phyloP scores from a whole-genome alignment of 2,329 filamentous ascomycete species.

The Stagonosporopsis cucurbitacearum region DNA sequence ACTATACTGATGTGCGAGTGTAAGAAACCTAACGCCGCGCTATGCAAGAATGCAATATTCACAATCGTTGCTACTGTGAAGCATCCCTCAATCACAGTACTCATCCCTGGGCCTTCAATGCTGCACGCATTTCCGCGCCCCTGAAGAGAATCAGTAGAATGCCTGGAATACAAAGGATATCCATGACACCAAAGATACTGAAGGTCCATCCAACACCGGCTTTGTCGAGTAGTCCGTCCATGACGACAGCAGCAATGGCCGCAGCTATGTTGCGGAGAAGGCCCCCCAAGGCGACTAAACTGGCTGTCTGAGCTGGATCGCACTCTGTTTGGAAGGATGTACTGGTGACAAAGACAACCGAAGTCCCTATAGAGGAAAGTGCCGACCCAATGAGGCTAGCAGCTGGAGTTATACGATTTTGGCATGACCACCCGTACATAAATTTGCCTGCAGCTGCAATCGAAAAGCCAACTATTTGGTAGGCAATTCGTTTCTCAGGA shows the following conservation, averaged over 20 bases:
- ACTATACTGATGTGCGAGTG: background rate
- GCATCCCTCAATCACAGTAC: background rate
- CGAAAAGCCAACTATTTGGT: slow-evolving; percentile 52
- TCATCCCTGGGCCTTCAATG: slow-evolving; percentile 25
- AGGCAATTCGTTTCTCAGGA: slow-evolving; percentile 50
- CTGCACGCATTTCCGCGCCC: slow-evolving; percentile 32
- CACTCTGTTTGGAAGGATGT: slow-evolving; percentile 54
- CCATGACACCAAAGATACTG: slow-evolving; percentile 47
- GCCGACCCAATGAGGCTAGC: slow-evolving; percentile 28
- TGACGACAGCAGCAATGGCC: slow-evolving; percentile 49
- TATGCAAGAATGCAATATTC: slow-evolving; percentile 4
- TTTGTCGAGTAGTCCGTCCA: slow-evolving; percentile 41
- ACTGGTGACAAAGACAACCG: slow-evolving; percentile 51
- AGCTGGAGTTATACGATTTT: slow-evolving; percentile 30
- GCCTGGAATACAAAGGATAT: slow-evolving; percentile 37
- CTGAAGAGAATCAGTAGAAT: slow-evolving; percentile 30
- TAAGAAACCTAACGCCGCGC: slow-evolving; percentile 7
- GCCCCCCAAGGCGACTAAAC: slow-evolving; percentile 51
- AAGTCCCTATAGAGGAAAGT: slow-evolving; percentile 49
- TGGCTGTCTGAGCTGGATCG: slow-evolving; percentile 49
- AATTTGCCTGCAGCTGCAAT: slow-evolving; percentile 48
- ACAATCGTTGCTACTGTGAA: background rate
- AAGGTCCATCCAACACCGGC: slow-evolving; percentile 53
- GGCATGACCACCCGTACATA: slow-evolving; percentile 53
- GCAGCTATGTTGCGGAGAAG: slow-evolving; percentile 52